Conservation (phyloP, 75 land plant species). For the Selaginella moellendorffii region DNA sequence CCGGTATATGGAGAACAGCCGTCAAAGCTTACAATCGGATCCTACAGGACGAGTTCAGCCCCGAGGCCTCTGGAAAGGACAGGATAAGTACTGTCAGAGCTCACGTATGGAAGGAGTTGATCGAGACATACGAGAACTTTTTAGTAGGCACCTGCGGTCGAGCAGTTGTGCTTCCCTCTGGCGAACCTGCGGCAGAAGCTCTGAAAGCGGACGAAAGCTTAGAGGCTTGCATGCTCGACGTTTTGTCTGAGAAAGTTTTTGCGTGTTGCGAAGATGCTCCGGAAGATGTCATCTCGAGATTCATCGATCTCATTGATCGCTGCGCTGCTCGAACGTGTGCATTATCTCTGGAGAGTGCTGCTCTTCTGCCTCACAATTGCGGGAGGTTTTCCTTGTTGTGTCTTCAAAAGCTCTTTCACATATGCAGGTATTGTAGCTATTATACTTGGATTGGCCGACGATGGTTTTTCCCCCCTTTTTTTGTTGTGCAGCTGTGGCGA, state of each 20-base stretch:
- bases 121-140: slow-evolving; percentile 80
- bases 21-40: slow-evolving; percentile 51
- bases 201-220: slow-evolving; percentile 64
- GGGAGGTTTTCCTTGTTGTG: slow-evolving; percentile 84
- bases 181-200: slow-evolving; percentile 27
- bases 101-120: slow-evolving; percentile 87
- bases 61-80: slow-evolving; percentile 5
- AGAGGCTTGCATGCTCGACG: slow-evolving; percentile 50
- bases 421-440: slow-evolving; percentile 48
- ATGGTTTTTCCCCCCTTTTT: not conserved
- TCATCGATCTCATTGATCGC: slow-evolving; percentile 63
- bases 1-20: slow-evolving; percentile 70
- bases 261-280: slow-evolving; percentile 66
- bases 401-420: slow-evolving; percentile 61
- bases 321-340: slow-evolving; percentile 92
- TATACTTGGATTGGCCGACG: not conserved
- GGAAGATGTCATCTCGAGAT: slow-evolving; percentile 10
- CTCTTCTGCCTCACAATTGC: slow-evolving; percentile 72
- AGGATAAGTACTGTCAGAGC: slow-evolving; percentile 33
- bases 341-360: slow-evolving; percentile 68
- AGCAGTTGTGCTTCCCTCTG: slow-evolving; percentile 38
- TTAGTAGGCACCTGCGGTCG: slow-evolving; percentile 85
- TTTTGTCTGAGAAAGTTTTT: slow-evolving; percentile 61
- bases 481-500: slow-evolving; percentile 14
- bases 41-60: slow-evolving; percentile 38